A percentile compares a stretch with the other conserved stretches of the same genome.
Conservation (phyloP, 2,329 filamentous ascomycete genomes). For the Fusarium cyanostomum region DNA sequence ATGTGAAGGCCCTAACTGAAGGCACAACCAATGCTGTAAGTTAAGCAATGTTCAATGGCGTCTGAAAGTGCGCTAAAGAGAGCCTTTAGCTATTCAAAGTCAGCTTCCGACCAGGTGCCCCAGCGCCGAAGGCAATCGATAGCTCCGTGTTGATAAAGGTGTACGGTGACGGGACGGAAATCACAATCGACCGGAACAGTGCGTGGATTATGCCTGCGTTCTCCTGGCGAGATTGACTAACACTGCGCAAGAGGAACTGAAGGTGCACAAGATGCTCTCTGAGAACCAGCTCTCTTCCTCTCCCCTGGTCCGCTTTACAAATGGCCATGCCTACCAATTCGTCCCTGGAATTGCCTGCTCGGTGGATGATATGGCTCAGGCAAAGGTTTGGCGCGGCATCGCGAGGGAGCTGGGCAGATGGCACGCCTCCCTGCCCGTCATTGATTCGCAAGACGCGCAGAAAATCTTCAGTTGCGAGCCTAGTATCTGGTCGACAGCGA, state of each 20-base stretch:
- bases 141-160: constrained; percentile 31
- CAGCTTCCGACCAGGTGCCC: not conserved
- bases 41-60: not conserved
- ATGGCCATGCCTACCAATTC: constrained; percentile 36
- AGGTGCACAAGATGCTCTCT: constrained; percentile 29
- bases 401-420: constrained; percentile 34
- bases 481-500: constrained; percentile 35
- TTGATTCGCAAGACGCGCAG: not conserved
- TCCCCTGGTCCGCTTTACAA: constrained; percentile 32
- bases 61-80: constrained; percentile 4
- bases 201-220: constrained; percentile 13
- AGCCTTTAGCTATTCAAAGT: constrained; percentile 34
- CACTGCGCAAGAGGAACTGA: constrained; percentile 32
- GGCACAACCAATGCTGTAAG: constrained; percentile 38
- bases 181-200: constrained; percentile 37
- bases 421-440: constrained; percentile 23
- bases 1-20: constrained; percentile 21
- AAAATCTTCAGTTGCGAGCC: constrained; percentile 16
- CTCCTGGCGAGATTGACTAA: constrained; percentile 19
- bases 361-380: constrained; percentile 22
- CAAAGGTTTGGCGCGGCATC: constrained; percentile 26
- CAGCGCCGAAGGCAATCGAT: not conserved
- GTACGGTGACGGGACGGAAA: constrained; percentile 36
- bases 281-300: constrained; percentile 27
- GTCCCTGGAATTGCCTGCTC: constrained; percentile 27